Conservation (phyloP, 768 basidiomycete genomes). For the Macrocybe gigantea region DNA sequence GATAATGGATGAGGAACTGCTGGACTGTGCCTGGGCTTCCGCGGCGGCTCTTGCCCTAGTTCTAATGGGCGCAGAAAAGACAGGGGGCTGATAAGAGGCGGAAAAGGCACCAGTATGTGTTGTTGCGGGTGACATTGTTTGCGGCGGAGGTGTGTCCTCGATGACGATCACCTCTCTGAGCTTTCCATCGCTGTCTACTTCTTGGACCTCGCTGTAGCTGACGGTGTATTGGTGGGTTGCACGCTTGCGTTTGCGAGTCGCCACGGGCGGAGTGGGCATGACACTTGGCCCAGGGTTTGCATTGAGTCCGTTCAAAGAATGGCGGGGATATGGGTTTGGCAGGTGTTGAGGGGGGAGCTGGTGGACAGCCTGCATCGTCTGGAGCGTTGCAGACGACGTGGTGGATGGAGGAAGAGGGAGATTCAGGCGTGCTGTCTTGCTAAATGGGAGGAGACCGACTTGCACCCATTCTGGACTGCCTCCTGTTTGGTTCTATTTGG, state of each 20-base stretch:
- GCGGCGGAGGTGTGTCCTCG: slow-evolving; percentile 85
- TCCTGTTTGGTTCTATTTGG: slow-evolving; percentile 33
- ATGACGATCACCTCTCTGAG: slow-evolving; percentile 88
- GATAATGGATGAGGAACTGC: slow-evolving; percentile 58
- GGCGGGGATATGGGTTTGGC: slow-evolving; percentile 62
- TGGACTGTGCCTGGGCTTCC: slow-evolving; percentile 74
- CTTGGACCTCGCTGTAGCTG: slow-evolving; percentile 84
- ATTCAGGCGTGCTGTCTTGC: slow-evolving; percentile 23
- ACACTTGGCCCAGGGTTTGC: slow-evolving; percentile 50
- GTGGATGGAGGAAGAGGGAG: slow-evolving; percentile 32
- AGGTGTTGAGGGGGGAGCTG: slow-evolving; percentile 56
- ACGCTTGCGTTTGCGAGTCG: slow-evolving; percentile 79
- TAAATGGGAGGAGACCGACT: slow-evolving; percentile 34
- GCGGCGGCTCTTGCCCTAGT: slow-evolving; percentile 84
- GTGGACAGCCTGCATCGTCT: slow-evolving; percentile 71
- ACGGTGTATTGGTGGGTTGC: slow-evolving; percentile 68
- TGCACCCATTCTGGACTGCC: slow-evolving; percentile 21
- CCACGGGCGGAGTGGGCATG: slow-evolving; percentile 66
- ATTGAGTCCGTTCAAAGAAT: slow-evolving; percentile 42
- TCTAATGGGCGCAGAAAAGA: slow-evolving; percentile 70
- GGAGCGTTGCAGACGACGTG: slow-evolving; percentile 44
- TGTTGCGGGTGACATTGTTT: slow-evolving; percentile 71
- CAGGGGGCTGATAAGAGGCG: slow-evolving; percentile 73
- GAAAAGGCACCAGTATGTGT: slow-evolving; percentile 69
- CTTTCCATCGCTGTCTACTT: slow-evolving; percentile 73